Conservation (phyloP, 1,284 basidiomycete species). For the Veloboletus limbatus region DNA sequence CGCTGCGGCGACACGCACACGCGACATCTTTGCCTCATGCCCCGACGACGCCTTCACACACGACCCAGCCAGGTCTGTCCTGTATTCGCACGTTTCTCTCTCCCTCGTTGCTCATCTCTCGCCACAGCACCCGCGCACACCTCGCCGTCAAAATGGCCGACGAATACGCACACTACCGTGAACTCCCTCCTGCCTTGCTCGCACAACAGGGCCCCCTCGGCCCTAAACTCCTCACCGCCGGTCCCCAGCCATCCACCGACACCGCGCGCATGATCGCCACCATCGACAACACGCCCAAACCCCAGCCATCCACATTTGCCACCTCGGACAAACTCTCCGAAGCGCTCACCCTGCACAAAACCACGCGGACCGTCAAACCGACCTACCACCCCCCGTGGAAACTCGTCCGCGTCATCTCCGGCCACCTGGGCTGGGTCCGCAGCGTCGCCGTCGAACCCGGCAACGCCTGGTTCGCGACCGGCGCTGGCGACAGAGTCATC, state of each 20-base stretch:
- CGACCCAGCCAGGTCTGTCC: slow-evolving; percentile 64
- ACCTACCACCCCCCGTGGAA: slow-evolving; percentile 97
- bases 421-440: slow-evolving; percentile 98
- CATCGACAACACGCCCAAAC: slow-evolving; percentile 65
- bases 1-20: slow-evolving; percentile 66
- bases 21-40: slow-evolving; percentile 63
- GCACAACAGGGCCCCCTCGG: slow-evolving; percentile 81
- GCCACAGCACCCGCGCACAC: slow-evolving; percentile 60
- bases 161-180: slow-evolving; percentile 87
- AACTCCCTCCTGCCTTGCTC: slow-evolving; percentile 79
- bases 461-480: slow-evolving; percentile 98
- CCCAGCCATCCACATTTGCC: slow-evolving; percentile 63
- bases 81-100: fast-evolving
- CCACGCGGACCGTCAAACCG: slow-evolving; percentile 89
- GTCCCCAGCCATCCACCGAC: slow-evolving; percentile 50
- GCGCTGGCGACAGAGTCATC: slow-evolving; percentile 96
- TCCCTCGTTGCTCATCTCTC: not conserved
- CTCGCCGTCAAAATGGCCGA: slow-evolving; percentile 74
- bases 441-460: slow-evolving; percentile 95
- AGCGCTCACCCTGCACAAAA: slow-evolving; percentile 87
- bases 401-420: slow-evolving; percentile 94
- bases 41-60: slow-evolving; percentile 54
- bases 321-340: slow-evolving; percentile 71
- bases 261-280: slow-evolving; percentile 63
- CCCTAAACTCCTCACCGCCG: slow-evolving; percentile 76